Base-by-base conservation (phyloP, 2,329 filamentous ascomycete species). In the Aureobasidium namibiae region DNA sequence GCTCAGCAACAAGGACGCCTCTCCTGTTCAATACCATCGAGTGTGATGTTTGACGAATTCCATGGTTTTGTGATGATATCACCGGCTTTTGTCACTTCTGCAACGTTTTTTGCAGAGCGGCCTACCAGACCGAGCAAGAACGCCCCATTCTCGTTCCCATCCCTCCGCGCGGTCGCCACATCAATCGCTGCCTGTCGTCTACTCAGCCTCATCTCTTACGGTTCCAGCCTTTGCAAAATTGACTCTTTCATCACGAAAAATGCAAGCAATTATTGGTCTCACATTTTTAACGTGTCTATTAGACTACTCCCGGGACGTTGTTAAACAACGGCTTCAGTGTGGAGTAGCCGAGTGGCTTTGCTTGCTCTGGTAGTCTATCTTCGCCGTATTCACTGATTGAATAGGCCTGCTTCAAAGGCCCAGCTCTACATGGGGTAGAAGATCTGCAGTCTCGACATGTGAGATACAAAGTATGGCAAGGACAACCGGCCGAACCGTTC, bases 271-370 rank as follows among this genome's bases (percentile, higher is more conserved):
- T 57, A 57, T 57, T 57, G 54, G 54, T 57, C 54, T 57, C 54
- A 57, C 31, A 57, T 46, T 57, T 23, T 57, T 57, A 57, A 57
- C 54, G 54, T 57, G 31, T 57, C 54, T 57, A 57, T 48, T 57
- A 57, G 42, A 57, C 54, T 57, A 57, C 42, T 31, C 31, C 54
- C 54, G 42, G 34, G 31, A 18, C 41, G 54, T 57, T 57, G 11
- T 3, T 10, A 5, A 14, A 21, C 31, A 57, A 57, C 54, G 54
- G 54, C 38, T 33, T 21, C 34, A 38, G 41, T 39, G 42, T 46
- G 54, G 41, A 57, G 54, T 46, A 57, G 41, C 41, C 54, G 42
- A 57, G 26, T 48, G 54, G 54, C 54, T 57, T 48, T 39, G 7
- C 53, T 38, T 38, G 42, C 41, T 48, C 54, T 36, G n/a, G 4